Conservation (phyloP, 371 early-diverging fungal genomes). For the Mortierella sp. region DNA sequence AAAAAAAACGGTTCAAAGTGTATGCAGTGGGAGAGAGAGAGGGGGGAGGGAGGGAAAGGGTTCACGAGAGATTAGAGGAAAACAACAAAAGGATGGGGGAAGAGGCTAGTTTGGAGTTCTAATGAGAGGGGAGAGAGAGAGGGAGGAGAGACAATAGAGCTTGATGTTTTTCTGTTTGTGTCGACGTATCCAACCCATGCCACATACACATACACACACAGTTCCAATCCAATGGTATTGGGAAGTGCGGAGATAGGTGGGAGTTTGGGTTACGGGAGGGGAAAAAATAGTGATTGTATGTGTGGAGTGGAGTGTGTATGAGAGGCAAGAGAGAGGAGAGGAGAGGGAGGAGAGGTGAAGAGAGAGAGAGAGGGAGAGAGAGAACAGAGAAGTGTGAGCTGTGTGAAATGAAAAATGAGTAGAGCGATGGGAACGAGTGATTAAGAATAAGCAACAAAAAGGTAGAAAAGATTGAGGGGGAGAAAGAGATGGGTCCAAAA, state of each 20-base stretch:
- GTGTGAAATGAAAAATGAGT: background rate
- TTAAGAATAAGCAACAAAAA: background rate
- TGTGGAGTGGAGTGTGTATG: background rate
- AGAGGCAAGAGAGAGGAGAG: background rate
- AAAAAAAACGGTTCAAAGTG: too few relatives aligned
- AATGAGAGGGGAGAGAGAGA: background rate
- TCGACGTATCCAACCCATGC: slow-evolving; percentile 1
- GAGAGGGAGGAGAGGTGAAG: background rate
- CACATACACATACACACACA: background rate
- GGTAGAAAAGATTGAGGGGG: background rate
- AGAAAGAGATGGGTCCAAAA: background rate
- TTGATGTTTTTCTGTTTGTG: background rate
- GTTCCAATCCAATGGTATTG: too few relatives aligned
- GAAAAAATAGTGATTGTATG: background rate
- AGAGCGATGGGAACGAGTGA: background rate
- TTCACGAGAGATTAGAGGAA: slow-evolving; percentile 15
- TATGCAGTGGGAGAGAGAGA: too few relatives aligned
- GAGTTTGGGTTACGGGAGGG: background rate
- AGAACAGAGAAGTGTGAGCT: background rate
- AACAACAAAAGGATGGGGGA: background rate
- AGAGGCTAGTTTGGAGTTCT: background rate
- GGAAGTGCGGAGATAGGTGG: too few relatives aligned
- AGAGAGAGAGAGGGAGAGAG: slow-evolving; percentile 6
- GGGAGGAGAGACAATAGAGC: background rate
- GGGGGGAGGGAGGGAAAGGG: too few relatives aligned